A percentile compares a stretch with the other conserved stretches of the same genome.
Conservation (phyloP, 495 filamentous ascomycete species). For the Aspergillus nanangensis region DNA sequence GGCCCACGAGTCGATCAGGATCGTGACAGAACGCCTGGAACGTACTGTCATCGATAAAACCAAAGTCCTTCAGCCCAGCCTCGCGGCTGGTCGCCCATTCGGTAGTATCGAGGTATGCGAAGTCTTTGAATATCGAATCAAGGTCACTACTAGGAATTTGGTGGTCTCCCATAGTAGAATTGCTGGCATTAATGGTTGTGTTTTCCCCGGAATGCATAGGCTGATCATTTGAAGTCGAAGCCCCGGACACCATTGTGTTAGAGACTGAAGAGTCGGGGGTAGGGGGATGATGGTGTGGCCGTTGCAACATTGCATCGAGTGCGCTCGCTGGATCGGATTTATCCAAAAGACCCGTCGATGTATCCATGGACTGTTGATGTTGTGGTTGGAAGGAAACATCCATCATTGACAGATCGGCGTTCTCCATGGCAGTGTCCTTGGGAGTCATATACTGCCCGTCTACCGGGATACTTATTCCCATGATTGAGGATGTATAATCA, state of each 20-base stretch:
- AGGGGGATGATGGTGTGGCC: conserved; percentile 23
- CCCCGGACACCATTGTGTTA: conserved; percentile 16
- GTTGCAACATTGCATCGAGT: conserved; percentile 22
- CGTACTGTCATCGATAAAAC: conserved; percentile 50
- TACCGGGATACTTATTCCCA: conserved; percentile 34
- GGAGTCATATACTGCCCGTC: conserved; percentile 35
- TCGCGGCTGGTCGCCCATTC: conserved; percentile 51
- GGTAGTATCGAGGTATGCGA: conserved; percentile 57
- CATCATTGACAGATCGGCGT: conserved; percentile 24
- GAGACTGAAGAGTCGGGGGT: conserved; percentile 29
- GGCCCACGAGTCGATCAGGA: conserved; percentile 42
- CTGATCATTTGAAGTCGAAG: conserved; percentile 11
- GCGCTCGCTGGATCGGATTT: conserved; percentile 23
- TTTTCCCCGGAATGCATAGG: conserved; percentile 14
- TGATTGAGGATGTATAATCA: conserved; percentile 29
- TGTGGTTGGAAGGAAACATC: conserved; percentile 18
- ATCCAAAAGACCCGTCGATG: conserved; percentile 11
- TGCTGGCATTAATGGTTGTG: conserved; percentile 11
- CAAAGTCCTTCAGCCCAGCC: conserved; percentile 54
- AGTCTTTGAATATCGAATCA: conserved; percentile 59
- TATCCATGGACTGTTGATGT: conserved; percentile 5
- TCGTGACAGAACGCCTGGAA: conserved; percentile 53
- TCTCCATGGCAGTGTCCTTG: conserved; percentile 33
- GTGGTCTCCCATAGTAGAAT: not conserved
- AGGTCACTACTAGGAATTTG: conserved; percentile 33